Base-by-base conservation (phyloP, 2,329 filamentous ascomycete genomes). In the Aureobasidium sp. region DNA sequence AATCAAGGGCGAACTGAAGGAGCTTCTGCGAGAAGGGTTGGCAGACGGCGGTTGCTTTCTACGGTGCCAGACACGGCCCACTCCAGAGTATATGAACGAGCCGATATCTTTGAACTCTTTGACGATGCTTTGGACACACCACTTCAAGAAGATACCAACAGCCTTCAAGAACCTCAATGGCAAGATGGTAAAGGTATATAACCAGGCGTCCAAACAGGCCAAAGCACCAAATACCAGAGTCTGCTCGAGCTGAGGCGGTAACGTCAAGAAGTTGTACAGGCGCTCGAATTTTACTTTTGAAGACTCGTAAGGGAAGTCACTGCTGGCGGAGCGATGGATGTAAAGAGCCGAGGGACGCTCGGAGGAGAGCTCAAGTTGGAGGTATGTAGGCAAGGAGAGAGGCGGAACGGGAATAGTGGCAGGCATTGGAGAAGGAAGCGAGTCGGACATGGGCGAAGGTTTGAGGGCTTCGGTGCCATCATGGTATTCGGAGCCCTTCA, bases 171-270 rank as follows among this genome's bases (percentile, higher is more conserved):
- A 97, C 2, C 94, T 84, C 63, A 99, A 81, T 0, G 94, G 94
- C 0, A 99, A 78, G 48, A 99, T 96, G 0, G 94, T 99, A 68
- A 99, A 95, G 0, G 91, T 95, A 75, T 97, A 94, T 1, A 99
- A 82, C 91, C 93, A 99, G 1, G 93, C 89, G 72, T 99, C 94
- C 6, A 99, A 79, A 74, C 94, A 99, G 7, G 93, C 92, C 37
- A 97, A 76, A 0, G 90, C 87, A 7, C 94, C 94, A 75, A 99
- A 97, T 63, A 86, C 85, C 6, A 99, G 81, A 0, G 92, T 88
- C 49, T 88, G 83, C 75, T 99, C 94, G 5, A 99, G 80, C 64
- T 88, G 89, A 0, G 85, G 82, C 0, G 93, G 91, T 3, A 99
- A 77, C 29, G 91, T 79, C 6, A 99, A 75, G 64, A 97, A 95